A percentile compares a stretch with the other conserved stretches of the same genome.
phyloP scores from a whole-genome alignment of 1,284 basidiomycete species.

The Inonotus obliquus region DNA sequence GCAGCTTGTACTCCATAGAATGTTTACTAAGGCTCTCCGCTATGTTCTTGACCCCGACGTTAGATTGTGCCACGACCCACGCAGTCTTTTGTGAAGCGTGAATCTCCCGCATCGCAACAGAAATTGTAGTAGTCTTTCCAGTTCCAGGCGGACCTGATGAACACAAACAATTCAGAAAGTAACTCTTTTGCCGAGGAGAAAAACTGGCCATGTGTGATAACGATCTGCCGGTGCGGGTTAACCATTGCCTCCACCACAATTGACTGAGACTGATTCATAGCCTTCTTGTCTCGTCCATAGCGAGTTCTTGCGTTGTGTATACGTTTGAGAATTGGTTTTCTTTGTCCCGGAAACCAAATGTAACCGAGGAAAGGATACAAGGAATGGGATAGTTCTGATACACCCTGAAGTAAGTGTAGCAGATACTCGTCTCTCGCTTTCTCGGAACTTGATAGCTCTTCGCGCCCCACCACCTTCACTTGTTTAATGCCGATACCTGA shows the following conservation, averaged over 20 bases:
- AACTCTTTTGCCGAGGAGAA: not conserved
- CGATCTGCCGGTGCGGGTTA: conserved; percentile 21
- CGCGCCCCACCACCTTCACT: conserved; percentile 34
- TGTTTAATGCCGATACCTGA: conserved; percentile 22
- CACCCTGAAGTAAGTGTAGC: conserved; percentile 26
- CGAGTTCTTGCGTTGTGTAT: not conserved
- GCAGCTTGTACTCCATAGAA: conserved; percentile 36
- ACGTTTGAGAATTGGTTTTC: not conserved
- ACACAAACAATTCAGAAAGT: not conserved
- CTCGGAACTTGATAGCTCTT: conserved; percentile 32
- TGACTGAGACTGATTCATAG: conserved; percentile 31
- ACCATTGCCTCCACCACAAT: conserved; percentile 25
- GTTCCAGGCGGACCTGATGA: conserved; percentile 29
- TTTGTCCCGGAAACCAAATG: not conserved
- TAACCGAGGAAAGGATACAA: conserved; percentile 26
- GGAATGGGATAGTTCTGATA: conserved; percentile 22
- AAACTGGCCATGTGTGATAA: conserved; percentile 30
- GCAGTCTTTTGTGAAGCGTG: conserved; percentile 8
- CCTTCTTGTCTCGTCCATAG: not conserved
- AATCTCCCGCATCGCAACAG: conserved; percentile 23
- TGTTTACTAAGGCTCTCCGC: conserved; percentile 35
- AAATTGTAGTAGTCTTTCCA: conserved; percentile 31
- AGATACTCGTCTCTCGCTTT: conserved; percentile 33
- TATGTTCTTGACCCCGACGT: conserved; percentile 46
- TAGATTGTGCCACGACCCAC: conserved; percentile 31